Percentiles rank a stretch among this genome's conserved stretches.
Conservation (phyloP, 805 yeast genomes). For the Starmerella vaccinii region DNA sequence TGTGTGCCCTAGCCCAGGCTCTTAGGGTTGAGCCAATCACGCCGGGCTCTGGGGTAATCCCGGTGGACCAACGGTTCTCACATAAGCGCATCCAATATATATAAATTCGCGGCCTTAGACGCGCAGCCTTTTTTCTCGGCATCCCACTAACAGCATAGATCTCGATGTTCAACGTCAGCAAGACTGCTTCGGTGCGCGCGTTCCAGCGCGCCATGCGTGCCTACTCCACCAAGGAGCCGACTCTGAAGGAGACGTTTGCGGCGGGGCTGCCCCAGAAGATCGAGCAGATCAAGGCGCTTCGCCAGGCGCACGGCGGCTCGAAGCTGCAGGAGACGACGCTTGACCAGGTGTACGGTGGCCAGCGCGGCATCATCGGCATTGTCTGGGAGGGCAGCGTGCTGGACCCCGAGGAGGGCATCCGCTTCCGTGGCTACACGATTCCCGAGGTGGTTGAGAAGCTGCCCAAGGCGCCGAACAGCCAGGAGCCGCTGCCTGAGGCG, state of each 20-base stretch:
- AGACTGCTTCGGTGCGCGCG: conserved; percentile 14
- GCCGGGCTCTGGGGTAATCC: conserved; percentile 7
- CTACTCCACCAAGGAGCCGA: conserved; percentile 28
- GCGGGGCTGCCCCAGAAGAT: conserved; percentile 84
- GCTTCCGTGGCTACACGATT: conserved; percentile 75
- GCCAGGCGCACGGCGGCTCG: conserved; percentile 75
- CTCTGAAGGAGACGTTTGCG: conserved; percentile 89
- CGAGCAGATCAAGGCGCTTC: conserved; percentile 80
- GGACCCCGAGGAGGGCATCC: conserved; percentile 77
- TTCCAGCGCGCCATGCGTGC: conserved; percentile 19
- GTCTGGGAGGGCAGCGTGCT: conserved; percentile 85
- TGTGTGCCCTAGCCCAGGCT: background rate
- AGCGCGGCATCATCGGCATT: conserved; percentile 77
- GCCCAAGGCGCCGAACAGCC: conserved; percentile 64
- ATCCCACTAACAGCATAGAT: background rate
- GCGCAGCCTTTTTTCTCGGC: background rate
- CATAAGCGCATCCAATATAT: conserved; percentile 5
- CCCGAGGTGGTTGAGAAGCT: conserved; percentile 65
- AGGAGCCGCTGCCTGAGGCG: conserved; percentile 66
- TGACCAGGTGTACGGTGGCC: conserved; percentile 84
- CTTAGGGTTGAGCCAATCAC: conserved; percentile 3
- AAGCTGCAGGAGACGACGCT: conserved; percentile 64
- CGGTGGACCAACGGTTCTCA: conserved; percentile 8
- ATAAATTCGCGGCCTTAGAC: background rate
- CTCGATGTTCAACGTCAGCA: conserved; percentile 16